A percentile compares a stretch with the other conserved stretches of the same genome.
phyloP scores from a whole-genome alignment of 2,329 filamentous ascomycete genomes.

The Sphaerostilbella broomeana region DNA sequence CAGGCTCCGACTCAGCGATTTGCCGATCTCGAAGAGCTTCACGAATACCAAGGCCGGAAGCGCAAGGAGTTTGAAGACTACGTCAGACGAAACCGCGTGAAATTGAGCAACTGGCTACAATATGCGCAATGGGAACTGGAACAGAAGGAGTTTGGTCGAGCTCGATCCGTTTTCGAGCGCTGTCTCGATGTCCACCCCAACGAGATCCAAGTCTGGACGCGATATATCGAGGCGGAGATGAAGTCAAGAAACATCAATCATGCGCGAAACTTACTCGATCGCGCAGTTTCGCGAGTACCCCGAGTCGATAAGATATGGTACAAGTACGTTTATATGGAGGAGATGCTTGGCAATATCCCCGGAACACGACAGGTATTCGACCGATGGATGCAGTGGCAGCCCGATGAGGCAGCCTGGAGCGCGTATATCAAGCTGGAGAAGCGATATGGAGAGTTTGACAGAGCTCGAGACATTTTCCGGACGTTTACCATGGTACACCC shows the following conservation, averaged over 20 bases:
- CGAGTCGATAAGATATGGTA: slow-evolving; percentile 97
- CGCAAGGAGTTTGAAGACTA: slow-evolving; percentile 97
- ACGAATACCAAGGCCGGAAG: slow-evolving; percentile 95
- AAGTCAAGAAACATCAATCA: slow-evolving; percentile 91
- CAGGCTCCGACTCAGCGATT: slow-evolving; percentile 93
- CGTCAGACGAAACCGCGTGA: slow-evolving; percentile 87
- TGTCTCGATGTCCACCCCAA: slow-evolving; percentile 89
- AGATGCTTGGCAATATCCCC: slow-evolving; percentile 90
- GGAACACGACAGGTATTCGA: slow-evolving; percentile 93
- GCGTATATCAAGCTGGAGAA: slow-evolving; percentile 97
- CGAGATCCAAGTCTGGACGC: slow-evolving; percentile 79
- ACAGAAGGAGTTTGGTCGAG: slow-evolving; percentile 92
- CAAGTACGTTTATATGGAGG: slow-evolving; percentile 98
- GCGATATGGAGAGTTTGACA: slow-evolving; percentile 83
- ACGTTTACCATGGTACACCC: slow-evolving; percentile 89
- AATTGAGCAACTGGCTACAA: slow-evolving; percentile 98
- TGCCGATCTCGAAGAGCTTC: slow-evolving; percentile 91
- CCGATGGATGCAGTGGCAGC: slow-evolving; percentile 97
- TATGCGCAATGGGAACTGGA: slow-evolving; percentile 97
- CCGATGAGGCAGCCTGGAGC: slow-evolving; percentile 90
- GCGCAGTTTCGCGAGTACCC: slow-evolving; percentile 86
- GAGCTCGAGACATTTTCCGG: slow-evolving; percentile 83
- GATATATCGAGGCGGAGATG: slow-evolving; percentile 96
- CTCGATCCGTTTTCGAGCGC: slow-evolving; percentile 88
- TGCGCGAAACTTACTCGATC: slow-evolving; percentile 86